A percentile compares a stretch with the other conserved stretches of the same genome.
phyloP scores from a whole-genome alignment of 306 rosid species.

The Delonix regia region DNA sequence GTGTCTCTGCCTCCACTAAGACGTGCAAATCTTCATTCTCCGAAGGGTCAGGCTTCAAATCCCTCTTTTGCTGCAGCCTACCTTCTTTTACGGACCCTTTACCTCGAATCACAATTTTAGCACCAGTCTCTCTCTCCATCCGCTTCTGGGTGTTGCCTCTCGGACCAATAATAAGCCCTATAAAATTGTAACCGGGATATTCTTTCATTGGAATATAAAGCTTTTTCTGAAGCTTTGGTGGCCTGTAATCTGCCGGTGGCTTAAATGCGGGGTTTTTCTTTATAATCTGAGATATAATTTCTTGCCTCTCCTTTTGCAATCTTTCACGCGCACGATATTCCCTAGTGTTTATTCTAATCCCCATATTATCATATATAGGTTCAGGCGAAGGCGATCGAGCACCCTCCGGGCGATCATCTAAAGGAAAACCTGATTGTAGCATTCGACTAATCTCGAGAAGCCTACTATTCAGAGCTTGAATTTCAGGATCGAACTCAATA shows the following conservation, averaged over 20 bases:
- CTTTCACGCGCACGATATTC: slow-evolving; percentile 78
- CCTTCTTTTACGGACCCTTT: slow-evolving; percentile 96
- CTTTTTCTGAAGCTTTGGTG: slow-evolving; percentile 97
- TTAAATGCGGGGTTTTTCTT: slow-evolving; percentile 88
- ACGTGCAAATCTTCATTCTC: slow-evolving; percentile 97
- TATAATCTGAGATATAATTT: slow-evolving; percentile 84
- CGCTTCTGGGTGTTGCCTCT: slow-evolving; percentile 97
- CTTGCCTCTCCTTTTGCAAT: slow-evolving; percentile 82
- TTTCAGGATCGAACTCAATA: slow-evolving; percentile 77
- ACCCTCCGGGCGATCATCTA: slow-evolving; percentile 95
- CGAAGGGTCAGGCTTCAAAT: slow-evolving; percentile 82
- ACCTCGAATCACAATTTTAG: slow-evolving; percentile 94
- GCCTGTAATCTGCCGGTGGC: slow-evolving; percentile 95
- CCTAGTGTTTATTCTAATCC: slow-evolving; percentile 74
- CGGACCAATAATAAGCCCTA: slow-evolving; percentile 92
- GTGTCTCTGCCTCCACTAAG: slow-evolving; percentile 90
- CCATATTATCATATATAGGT: slow-evolving; percentile 90
- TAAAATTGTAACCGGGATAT: slow-evolving; percentile 91
- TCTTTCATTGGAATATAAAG: slow-evolving; percentile 97
- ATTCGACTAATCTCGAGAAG: slow-evolving; percentile 81
- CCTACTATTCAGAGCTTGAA: slow-evolving; percentile 77
- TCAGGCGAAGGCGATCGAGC: slow-evolving; percentile 96
- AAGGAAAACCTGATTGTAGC: slow-evolving; percentile 86
- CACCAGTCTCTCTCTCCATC: slow-evolving; percentile 96
- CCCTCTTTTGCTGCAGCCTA: slow-evolving; percentile 92